phyloP scores from a whole-genome alignment of 495 filamentous ascomycete genomes.

The Trichoderma orchidacearum region DNA sequence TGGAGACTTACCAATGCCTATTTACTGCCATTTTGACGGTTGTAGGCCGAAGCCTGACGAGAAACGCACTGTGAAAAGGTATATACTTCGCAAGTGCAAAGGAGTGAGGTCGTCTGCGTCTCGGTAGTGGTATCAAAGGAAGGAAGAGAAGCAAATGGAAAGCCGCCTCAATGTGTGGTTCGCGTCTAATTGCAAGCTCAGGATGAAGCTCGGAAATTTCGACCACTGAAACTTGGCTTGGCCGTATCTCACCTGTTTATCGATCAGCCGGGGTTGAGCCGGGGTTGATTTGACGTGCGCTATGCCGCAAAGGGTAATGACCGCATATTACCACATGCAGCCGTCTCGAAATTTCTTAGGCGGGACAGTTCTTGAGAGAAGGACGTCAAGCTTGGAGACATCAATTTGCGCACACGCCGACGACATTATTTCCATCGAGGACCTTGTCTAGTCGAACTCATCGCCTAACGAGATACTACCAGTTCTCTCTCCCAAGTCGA shows the following conservation, averaged over 20 bases:
- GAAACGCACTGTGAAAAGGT: neutral
- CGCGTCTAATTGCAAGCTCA: neutral
- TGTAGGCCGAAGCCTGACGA: neutral
- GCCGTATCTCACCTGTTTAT: neutral
- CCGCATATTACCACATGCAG: neutral
- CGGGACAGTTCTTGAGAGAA: neutral
- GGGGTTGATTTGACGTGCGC: neutral
- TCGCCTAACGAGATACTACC: too few species aligned
- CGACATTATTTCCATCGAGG: neutral
- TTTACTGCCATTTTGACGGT: conserved; percentile 47
- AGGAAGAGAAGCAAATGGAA: neutral
- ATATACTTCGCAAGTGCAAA: too few species aligned
- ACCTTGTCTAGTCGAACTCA: neutral
- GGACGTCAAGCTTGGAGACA: neutral
- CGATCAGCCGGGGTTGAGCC: neutral
- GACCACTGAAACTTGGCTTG: neutral
- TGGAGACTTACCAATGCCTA: conserved; percentile 52
- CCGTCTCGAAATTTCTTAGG: neutral
- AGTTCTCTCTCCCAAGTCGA: conserved; percentile 14
- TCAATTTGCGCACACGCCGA: neutral
- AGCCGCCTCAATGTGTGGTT: neutral
- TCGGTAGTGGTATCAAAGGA: neutral
- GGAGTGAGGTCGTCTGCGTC: neutral
- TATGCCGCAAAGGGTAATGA: neutral
- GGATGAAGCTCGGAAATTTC: neutral